A percentile compares a stretch with the other conserved stretches of the same genome.
These are phyloP conservation scores for Desmodesmus armatus DNA, from an alignment of 139 green algal genomes.

Conservation along the genomic window DNA sequence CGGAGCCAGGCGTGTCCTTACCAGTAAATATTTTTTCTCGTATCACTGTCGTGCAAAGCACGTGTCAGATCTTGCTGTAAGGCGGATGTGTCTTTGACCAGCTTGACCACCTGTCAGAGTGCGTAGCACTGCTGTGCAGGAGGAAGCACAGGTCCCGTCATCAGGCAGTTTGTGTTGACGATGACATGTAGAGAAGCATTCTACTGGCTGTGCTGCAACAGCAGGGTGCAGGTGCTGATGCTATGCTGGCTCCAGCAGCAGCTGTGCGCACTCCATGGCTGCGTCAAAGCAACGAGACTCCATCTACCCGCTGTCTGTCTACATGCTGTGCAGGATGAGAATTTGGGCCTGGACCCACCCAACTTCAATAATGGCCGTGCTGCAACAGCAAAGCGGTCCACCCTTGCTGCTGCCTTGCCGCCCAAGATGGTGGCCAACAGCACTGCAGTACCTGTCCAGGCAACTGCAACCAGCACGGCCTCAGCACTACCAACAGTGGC, in stretches of 20 bases:
- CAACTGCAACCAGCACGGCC: not conserved
- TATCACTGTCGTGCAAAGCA: too few relatives aligned
- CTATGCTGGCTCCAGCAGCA: not conserved
- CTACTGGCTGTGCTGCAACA: conserved; percentile 54
- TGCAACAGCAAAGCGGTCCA: not conserved
- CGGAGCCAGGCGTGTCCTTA: too few relatives aligned
- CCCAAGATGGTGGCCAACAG: not conserved
- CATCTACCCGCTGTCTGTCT: not conserved
- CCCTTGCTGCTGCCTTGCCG: conserved; percentile 16
- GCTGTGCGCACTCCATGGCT: too few relatives aligned
- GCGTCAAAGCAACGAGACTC: too few relatives aligned
- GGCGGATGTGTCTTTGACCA: too few relatives aligned
- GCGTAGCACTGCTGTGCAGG: too few relatives aligned
- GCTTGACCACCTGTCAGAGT: too few relatives aligned
- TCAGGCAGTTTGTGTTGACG: too few relatives aligned
- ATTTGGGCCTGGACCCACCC: conserved; percentile 23
- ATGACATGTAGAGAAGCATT: conserved; percentile 48
- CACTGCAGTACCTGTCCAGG: not conserved
- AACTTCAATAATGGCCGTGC: not conserved
- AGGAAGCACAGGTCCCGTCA: too few relatives aligned
- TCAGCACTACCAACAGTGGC: conserved; percentile 8
- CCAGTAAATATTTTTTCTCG: too few relatives aligned
- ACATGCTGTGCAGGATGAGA: conserved; percentile 15
- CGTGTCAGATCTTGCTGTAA: too few relatives aligned
- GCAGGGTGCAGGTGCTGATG: conserved; percentile 38